phyloP scores from a whole-genome alignment of 2,329 filamentous ascomycete species.

The Sclerotinia spermophila region DNA sequence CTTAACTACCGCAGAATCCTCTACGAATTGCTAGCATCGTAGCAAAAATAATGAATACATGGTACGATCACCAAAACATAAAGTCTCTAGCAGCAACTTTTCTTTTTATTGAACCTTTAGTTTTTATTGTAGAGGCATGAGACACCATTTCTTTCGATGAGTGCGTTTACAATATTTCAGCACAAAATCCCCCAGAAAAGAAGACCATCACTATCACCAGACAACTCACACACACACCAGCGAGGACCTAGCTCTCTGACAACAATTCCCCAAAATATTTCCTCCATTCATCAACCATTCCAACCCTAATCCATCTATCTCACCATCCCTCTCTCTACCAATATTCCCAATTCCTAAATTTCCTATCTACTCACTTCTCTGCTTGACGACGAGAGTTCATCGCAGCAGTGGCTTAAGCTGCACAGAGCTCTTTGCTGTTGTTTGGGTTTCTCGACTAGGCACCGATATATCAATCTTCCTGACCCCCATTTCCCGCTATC shows the following conservation, averaged over 20 bases:
- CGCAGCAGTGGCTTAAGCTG: background rate
- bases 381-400: background rate
- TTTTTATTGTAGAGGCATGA: background rate
- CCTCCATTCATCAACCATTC: too few relatives aligned
- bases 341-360: too few relatives aligned
- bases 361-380: background rate
- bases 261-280: background rate
- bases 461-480: too few relatives aligned
- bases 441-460: too few relatives aligned
- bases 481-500: background rate
- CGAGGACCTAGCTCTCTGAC: fast-evolving
- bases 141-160: too few relatives aligned
- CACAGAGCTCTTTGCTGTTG: background rate
- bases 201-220: fast-evolving
- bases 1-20: background rate
- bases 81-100: background rate
- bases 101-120: background rate
- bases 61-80: too few relatives aligned
- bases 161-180: background rate
- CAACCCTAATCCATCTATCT: background rate
- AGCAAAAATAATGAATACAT: background rate
- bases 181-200: background rate
- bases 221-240: background rate
- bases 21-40: background rate
- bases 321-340: too few relatives aligned